Base-by-base conservation (phyloP, 2,329 filamentous ascomycete genomes). In the Blumeria hordei region DNA sequence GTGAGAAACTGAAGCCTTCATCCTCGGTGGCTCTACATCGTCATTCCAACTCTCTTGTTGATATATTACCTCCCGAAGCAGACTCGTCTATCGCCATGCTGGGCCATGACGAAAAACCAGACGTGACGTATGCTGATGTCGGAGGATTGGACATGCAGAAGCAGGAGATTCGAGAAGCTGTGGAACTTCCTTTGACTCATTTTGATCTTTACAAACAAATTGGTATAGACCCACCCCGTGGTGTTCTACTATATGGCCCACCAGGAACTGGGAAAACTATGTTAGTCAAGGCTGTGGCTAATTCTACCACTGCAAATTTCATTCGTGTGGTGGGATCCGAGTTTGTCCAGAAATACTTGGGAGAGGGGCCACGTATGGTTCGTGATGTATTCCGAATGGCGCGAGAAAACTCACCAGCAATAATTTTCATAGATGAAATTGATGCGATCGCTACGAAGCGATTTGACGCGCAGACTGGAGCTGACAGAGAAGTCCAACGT, bases 401-500 rank as follows among this genome's bases (percentile, higher is more conserved):
- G 39, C 83, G 92, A 59, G 92, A 98, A 73, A 98, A 98, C 73
- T 90, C 88, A 0, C 92, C 92, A 0, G 85, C 88, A 57, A 98
- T 98, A 69, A 98, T 98, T 71, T 98, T 98, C 75, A 98, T 98
- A 67, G 92, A 98, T 67, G 92, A 98, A 69, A 95, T 98, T 63
- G 92, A 98, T 67, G 92, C 92, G 59, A 96, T 98, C 64, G 92
- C 92, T 58, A 98, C 92, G 43, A 98, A 98, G 74, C 90, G 92
- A 69, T 98, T 98, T 71, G 92, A 98, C 67, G 92, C 92, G 28
- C 92, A 98, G 71, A 98, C 92, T 3, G 92, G 92, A 68, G 92
- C 92, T 61, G 92, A 98, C 67, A 81, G 92, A 71, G 92, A 98
- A 71, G 92, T 98, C 14, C 92, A 98, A 73, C 90, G 92, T 76